Base-by-base conservation (phyloP, 495 filamentous ascomycete species). In the Tuber borchii region DNA sequence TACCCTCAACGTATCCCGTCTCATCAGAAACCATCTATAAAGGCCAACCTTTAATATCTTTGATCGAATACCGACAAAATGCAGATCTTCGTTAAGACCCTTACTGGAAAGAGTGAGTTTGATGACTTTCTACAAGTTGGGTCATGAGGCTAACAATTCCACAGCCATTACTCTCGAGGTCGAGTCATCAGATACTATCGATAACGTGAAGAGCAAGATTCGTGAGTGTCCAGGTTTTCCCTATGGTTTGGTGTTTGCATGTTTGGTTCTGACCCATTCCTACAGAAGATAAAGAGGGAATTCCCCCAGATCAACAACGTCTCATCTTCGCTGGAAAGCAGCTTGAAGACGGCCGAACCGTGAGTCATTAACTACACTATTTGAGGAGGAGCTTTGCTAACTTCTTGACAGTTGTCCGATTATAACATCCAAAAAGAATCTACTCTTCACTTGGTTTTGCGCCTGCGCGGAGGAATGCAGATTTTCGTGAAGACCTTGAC, bases 381-480 rank as follows among this genome's bases (percentile, higher is more conserved):
- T 45, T 70, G 9, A 31, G 56, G 71, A n/a, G 34, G 70, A 10
- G 12, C 43, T 43, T 65, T 42, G 45, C 70, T 71, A 39, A 69
- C 70, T 71, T 19, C 44, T 45, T 8, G 22, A 69, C 65, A 82
- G 81, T 87, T 99, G 1, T 93, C 90, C 78, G 95, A 98, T 84
- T 98, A 98, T 90, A 99, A 99, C 87, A 99, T 98, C 76, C 95
- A 98, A 84, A 99, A 99, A 86, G 95, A 98, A 85, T 94, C 91
- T 48, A 99, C 95, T 39, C 88, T 99, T n/a, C 95, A 99, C 86
- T 86, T 99, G 79, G 95, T 99, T 71, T 92, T 99, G 71, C 92
- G 95, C 84, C 91, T 99, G 20, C 93, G 95, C 87, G 95, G 95
- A 90, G 95, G 95, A 86, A 83, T 83, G 81, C 81, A 83, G 75